Conservation (phyloP, 2,329 filamentous ascomycete species). For the Fusarium sp. region DNA sequence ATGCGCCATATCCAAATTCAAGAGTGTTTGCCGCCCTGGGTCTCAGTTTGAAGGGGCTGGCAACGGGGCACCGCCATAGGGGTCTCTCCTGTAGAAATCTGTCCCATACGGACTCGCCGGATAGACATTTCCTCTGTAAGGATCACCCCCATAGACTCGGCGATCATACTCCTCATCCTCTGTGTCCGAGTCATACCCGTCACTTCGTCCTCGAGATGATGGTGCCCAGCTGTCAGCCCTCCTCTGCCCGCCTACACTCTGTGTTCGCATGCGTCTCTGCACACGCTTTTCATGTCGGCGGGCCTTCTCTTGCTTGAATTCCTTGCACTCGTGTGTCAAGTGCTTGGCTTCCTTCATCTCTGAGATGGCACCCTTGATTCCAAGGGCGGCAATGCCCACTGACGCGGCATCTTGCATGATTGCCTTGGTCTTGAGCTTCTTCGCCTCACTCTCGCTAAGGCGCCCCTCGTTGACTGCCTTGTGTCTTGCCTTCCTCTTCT, state of each 20-base stretch:
- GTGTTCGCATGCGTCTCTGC: constrained; percentile 46
- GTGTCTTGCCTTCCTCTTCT: constrained; percentile 61
- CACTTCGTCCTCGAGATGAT: constrained; percentile 50
- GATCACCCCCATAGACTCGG: constrained; percentile 54
- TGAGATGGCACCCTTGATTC: constrained; percentile 63
- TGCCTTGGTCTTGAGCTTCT: constrained; percentile 65
- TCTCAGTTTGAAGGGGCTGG: constrained; percentile 48
- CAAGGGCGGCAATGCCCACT: constrained; percentile 64
- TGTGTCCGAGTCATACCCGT: constrained; percentile 51
- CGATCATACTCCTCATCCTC: constrained; percentile 53
- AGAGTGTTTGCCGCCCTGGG: constrained; percentile 3
- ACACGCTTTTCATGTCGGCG: constrained; percentile 59
- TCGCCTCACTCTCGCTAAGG: constrained; percentile 60
- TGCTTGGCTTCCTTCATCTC: constrained; percentile 65
- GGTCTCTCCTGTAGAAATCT: constrained; percentile 31
- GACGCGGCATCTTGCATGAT: constrained; percentile 66
- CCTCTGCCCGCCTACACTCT: constrained; percentile 48
- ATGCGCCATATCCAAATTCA: background rate
- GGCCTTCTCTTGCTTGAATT: constrained; percentile 59
- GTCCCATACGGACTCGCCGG: constrained; percentile 31
- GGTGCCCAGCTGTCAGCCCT: constrained; percentile 57
- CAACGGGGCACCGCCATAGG: constrained; percentile 46
- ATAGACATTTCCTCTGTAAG: constrained; percentile 29
- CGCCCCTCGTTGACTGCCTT: constrained; percentile 62
- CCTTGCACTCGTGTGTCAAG: constrained; percentile 56